Evolutionary conservation across 305 asterid genomes (phyloP).

Genomic region (Fraxinus dipetala): DNA sequence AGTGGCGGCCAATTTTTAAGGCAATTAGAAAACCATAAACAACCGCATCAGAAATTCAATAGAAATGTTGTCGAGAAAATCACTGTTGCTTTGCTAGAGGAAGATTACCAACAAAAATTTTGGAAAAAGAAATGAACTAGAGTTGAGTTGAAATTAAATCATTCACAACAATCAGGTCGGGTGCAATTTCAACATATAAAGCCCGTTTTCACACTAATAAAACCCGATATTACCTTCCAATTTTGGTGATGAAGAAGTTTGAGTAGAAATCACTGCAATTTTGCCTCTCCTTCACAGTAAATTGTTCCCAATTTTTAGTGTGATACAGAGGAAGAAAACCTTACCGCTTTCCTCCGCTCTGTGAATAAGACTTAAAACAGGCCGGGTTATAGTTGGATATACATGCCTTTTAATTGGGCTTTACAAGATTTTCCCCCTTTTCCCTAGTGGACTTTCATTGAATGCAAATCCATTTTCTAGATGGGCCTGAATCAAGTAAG

Average conservation of each 20-base stretch:
- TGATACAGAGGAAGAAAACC: not conserved
- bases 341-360: not conserved
- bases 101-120: not conserved
- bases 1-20: not conserved
- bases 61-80: not conserved
- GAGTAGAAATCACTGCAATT: not conserved
- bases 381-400: not conserved
- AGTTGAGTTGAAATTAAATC: not conserved
- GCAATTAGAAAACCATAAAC: not conserved
- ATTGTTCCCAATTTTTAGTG: not conserved
- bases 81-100: not conserved
- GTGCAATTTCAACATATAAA: not conserved
- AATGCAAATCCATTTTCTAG: too few species aligned
- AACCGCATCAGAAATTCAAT: not conserved
- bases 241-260: not conserved
- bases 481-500: too few species aligned
- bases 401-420: not conserved
- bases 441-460: not conserved
- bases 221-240: not conserved
- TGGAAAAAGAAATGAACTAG: not conserved
- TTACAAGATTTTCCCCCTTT: not conserved
- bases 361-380: not conserved
- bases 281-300: not conserved
- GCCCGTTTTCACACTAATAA: not conserved
- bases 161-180: not conserved